These are phyloP conservation scores for Pythium plurisporium DNA, from an alignment of 352 stramenopile species.

Conservation along the genomic window DNA sequence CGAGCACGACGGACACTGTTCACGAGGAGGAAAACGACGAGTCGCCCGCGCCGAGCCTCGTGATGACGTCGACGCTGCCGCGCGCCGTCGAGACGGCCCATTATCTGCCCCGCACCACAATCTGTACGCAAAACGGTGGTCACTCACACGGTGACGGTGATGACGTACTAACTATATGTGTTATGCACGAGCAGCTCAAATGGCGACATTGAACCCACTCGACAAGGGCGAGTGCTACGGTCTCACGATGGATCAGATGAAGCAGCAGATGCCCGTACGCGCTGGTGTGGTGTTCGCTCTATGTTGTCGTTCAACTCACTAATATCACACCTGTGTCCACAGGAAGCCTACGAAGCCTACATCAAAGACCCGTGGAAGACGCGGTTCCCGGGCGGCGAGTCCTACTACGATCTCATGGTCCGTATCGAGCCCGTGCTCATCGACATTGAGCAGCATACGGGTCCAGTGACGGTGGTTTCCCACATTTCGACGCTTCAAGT, in stretches of 20 bases:
- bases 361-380: constrained; percentile 72
- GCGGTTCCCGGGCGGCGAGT: constrained; percentile 88
- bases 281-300: neutral
- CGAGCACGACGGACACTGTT: no score
- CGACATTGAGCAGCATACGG: constrained; percentile 89
- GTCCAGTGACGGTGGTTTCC: constrained; percentile 78
- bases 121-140: no score
- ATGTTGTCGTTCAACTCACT: neutral
- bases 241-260: constrained; percentile 81
- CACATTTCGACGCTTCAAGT: constrained; percentile 85
- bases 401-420: constrained; percentile 93
- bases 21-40: constrained; percentile 38
- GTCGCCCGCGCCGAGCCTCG: constrained; percentile 33
- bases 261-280: constrained; percentile 56
- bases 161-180: no score
- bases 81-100: constrained; percentile 71
- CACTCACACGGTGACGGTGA: no score
- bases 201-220: constrained; percentile 76
- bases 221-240: constrained; percentile 86
- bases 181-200: constrained; percentile 47
- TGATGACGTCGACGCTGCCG: constrained; percentile 79
- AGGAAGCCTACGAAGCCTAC: constrained; percentile 68
- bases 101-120: constrained; percentile 39
- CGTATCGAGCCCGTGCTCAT: constrained; percentile 90
- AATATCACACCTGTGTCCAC: neutral